Base-by-base conservation (phyloP, 2,329 filamentous ascomycete genomes). In the Pezicula neosporulosa region DNA sequence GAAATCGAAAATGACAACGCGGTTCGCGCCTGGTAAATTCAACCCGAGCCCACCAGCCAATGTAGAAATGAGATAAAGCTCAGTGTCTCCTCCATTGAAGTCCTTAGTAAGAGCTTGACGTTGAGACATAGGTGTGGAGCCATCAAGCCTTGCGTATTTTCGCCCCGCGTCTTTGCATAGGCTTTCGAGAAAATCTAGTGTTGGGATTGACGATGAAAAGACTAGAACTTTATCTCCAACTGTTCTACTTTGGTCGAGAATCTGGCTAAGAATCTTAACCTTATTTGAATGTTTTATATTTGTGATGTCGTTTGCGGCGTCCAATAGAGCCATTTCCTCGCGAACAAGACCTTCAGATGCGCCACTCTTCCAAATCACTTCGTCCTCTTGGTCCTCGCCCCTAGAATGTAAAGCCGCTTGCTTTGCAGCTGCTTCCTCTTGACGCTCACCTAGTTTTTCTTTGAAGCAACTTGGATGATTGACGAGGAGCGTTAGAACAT, bases 1-100 rank as follows among this genome's bases (percentile, higher is more conserved):
- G 63, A 87, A 90, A 65, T 97, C 92, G 50, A 95, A 87, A 18
- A 97, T 86, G 18, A 97, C 80, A 1, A 96, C 89, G 18, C 92
- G 82, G 65, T 91, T 96, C 1, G 92, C 92, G 1, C 87, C 85
- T 38, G 82, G 81, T 12, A 97, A 86, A 57, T 97, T 97, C 46
- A 96, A 74, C 0, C 92, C 92, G 1, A 91, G 72, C 0, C 90
- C 90, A 19, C 91, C 92, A 8, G 92, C 90, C 53, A 70, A 83
- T 1, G 90, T 96, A 0, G 90, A 96, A 51, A 96, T 90, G 2
- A 97, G 72, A 63, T 89, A 89, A 1, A 95, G 75, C 21, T 83
- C 77, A 1, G 70, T 67, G 2, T 69, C 56, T 0, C 72, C 73
- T 0, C 65, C 63, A 59, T 94, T 92, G 74, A 96, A 96, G 0